A percentile compares a stretch with the other conserved stretches of the same genome.
phyloP scores from a whole-genome alignment of 768 basidiomycete genomes.

The Termitomyces sp. region DNA sequence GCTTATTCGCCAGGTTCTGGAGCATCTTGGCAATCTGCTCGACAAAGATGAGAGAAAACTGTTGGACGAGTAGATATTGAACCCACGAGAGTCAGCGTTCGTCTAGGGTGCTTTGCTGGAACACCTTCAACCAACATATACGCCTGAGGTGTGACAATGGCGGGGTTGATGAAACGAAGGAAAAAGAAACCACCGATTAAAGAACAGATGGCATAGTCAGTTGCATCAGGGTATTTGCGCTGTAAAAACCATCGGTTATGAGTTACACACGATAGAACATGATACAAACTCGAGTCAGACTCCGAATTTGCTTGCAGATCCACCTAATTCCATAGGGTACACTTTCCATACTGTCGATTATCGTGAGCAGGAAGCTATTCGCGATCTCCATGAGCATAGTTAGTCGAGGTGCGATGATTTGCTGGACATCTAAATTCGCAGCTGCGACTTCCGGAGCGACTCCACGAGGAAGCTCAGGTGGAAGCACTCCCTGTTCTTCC shows the following conservation, averaged over 20 bases:
- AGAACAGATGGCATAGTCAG: conserved; percentile 97
- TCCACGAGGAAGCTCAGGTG: conserved; percentile 87
- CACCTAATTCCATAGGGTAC: conserved; percentile 99
- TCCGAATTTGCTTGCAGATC: conserved; percentile 99
- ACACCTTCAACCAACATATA: conserved; percentile 99
- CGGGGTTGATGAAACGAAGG: conserved; percentile 99
- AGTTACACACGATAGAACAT: not conserved
- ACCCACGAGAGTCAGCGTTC: conserved; percentile 83
- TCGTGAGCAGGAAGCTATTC: conserved; percentile 94
- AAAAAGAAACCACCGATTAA: conserved; percentile 99
- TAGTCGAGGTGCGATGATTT: conserved; percentile 93
- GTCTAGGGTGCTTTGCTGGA: conserved; percentile 95
- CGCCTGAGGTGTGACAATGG: conserved; percentile 97
- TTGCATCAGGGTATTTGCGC: conserved; percentile 99
- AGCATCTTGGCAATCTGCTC: conserved; percentile 97
- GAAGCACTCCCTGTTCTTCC: conserved; percentile 92
- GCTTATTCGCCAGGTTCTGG: conserved; percentile 98
- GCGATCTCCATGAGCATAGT: conserved; percentile 99
- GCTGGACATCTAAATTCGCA: conserved; percentile 93
- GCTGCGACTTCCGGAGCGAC: conserved; percentile 94
- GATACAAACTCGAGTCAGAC: conserved; percentile 83
- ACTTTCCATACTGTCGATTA: conserved; percentile 97
- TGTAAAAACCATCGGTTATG: conserved; percentile 30
- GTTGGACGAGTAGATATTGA: conserved; percentile 15
- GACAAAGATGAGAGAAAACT: conserved; percentile 7